Percentiles rank a stretch among this genome's conserved stretches.
phyloP scores from a whole-genome alignment of 305 asterid genomes.

The Salvia sclarea region DNA sequence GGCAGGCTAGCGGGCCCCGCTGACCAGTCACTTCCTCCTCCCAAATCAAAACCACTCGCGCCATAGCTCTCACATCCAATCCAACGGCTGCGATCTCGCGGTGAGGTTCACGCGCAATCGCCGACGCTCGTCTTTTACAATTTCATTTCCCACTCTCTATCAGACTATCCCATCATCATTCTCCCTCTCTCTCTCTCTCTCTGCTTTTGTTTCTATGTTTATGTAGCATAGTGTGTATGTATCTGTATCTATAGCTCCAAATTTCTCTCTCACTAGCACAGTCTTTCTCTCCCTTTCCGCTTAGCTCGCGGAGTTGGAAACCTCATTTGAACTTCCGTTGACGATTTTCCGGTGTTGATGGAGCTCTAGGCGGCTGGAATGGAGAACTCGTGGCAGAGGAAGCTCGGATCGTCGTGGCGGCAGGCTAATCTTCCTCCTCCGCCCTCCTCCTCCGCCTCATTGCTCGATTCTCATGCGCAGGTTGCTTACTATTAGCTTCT shows the following conservation, averaged over 20 bases:
- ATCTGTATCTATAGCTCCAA: background rate
- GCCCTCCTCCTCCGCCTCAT: constrained; percentile 31
- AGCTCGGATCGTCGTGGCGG: constrained; percentile 37
- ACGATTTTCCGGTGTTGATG: constrained; percentile 23
- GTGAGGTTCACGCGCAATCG: background rate
- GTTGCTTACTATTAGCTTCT: constrained; percentile 15
- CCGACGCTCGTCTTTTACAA: background rate
- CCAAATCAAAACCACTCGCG: background rate
- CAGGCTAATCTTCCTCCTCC: constrained; percentile 23
- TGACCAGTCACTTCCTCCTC: background rate
- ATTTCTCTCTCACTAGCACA: background rate
- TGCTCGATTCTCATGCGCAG: constrained; percentile 34
- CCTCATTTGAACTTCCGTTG: background rate
- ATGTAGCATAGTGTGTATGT: background rate
- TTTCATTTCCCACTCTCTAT: background rate
- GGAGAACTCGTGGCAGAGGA: constrained; percentile 41
- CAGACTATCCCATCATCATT: background rate
- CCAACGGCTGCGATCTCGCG: background rate
- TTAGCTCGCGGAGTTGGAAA: background rate
- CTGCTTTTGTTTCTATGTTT: background rate
- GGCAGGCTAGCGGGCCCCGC: background rate
- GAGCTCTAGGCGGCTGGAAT: constrained; percentile 24
- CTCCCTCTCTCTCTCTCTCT: background rate
- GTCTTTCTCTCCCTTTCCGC: background rate
- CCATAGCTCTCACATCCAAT: background rate